These are phyloP conservation scores for Earliella scabrosa DNA, from an alignment of 1,284 basidiomycete species.

Conservation along the genomic window DNA sequence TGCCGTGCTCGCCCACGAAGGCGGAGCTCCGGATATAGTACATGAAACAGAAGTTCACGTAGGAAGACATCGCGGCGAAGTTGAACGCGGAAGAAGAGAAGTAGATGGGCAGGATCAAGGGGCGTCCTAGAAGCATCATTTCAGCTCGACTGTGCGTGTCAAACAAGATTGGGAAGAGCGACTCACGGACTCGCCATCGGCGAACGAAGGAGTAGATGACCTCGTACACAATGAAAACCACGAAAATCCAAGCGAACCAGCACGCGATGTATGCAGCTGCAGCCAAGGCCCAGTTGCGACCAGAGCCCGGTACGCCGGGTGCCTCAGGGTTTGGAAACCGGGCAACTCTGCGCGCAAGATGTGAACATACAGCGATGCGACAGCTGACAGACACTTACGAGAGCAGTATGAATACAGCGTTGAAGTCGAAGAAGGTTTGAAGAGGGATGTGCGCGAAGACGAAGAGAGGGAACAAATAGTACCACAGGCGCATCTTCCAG, in stretches of 20 bases:
- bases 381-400: conserved; percentile 56
- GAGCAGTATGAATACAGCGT: conserved; percentile 75
- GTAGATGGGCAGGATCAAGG: conserved; percentile 80
- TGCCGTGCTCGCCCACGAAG: conserved; percentile 56
- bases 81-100: conserved; percentile 78
- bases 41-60: conserved; percentile 82
- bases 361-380: conserved; percentile 15
- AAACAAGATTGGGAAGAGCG: conserved; percentile 5
- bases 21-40: conserved; percentile 75
- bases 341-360: conserved; percentile 53
- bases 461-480: conserved; percentile 67
- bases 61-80: conserved; percentile 75
- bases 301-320: conserved; percentile 67
- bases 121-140: conserved; percentile 60
- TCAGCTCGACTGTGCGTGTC: conserved; percentile 2
- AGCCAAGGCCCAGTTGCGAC: conserved; percentile 76
- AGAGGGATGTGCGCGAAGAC: conserved; percentile 72
- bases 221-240: conserved; percentile 83
- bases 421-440: conserved; percentile 84
- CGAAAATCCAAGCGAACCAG: conserved; percentile 74
- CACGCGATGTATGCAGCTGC: conserved; percentile 81
- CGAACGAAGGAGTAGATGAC: conserved; percentile 79
- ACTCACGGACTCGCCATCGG: conserved; percentile 84
- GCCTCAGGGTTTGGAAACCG: conserved; percentile 70
- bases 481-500: conserved; percentile 58